These are phyloP conservation scores for Mycosarcoma mackinlayi DNA, from an alignment of 1,284 basidiomycete genomes.

Conservation along the genomic window DNA sequence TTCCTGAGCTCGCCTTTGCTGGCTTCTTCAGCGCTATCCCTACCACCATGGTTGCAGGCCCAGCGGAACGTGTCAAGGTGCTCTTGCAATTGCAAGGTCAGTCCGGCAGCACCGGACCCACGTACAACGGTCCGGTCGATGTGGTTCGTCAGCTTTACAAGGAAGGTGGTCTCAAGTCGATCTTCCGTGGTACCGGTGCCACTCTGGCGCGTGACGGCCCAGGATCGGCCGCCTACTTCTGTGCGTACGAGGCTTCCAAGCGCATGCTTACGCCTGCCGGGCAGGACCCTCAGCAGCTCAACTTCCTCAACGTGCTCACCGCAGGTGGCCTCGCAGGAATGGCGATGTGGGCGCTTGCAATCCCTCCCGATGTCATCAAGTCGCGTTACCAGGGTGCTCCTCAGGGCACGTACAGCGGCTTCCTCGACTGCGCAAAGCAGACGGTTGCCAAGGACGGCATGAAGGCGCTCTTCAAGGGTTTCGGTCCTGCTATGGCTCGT, in stretches of 20 bases:
- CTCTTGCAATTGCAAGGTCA: constrained; percentile 92
- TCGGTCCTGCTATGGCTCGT: constrained; percentile 86
- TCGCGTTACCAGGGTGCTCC: constrained; percentile 97
- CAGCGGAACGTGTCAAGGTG: constrained; percentile 97
- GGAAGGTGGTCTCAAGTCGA: constrained; percentile 90
- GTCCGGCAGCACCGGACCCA: constrained; percentile 73
- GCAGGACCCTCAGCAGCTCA: constrained; percentile 81
- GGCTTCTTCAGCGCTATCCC: constrained; percentile 96
- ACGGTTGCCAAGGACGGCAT: constrained; percentile 92
- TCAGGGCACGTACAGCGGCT: constrained; percentile 90
- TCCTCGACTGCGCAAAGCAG: constrained; percentile 91
- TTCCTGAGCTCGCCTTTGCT: constrained; percentile 86
- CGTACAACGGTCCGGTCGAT: constrained; percentile 92
- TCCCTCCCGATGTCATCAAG: constrained; percentile 75
- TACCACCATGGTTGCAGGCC: constrained; percentile 89
- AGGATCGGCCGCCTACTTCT: constrained; percentile 96
- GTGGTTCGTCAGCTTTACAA: constrained; percentile 91
- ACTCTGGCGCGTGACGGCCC: constrained; percentile 95
- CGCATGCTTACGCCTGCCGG: constrained; percentile 79
- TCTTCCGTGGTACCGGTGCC: constrained; percentile 91
- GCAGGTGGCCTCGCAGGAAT: constrained; percentile 95
- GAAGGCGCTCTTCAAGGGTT: constrained; percentile 92
- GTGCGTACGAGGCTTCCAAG: constrained; percentile 94
- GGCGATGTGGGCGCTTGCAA: constrained; percentile 76
- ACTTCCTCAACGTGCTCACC: constrained; percentile 86